Percentiles rank a stretch among this genome's conserved stretches.
Evolutionary conservation across 208 protist genomes (phyloP).

Genomic region (Trypanosoma melophagium): DNA sequence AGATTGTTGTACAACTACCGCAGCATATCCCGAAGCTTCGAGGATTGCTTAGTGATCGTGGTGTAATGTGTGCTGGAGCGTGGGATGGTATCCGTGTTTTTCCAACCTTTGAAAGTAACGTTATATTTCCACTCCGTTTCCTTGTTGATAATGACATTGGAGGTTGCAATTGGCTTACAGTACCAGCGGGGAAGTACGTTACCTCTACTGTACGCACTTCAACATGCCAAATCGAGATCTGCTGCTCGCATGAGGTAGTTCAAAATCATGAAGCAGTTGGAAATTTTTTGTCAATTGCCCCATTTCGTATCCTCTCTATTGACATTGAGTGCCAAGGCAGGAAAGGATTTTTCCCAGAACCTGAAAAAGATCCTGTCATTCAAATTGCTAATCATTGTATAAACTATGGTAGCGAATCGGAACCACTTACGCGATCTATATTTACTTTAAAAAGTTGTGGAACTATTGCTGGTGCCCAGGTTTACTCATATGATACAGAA

Average conservation of each 20-base stretch:
- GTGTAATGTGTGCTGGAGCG: constrained; percentile 60
- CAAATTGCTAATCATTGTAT: constrained; percentile 98
- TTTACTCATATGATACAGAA: constrained; percentile 94
- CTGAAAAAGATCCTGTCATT: constrained; percentile 99
- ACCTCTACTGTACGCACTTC: constrained; percentile 48
- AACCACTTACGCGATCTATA: constrained; percentile 68
- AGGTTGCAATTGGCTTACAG: constrained; percentile 94
- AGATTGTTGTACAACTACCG: constrained; percentile 87
- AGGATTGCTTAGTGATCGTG: constrained; percentile 69
- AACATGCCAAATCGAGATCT: constrained; percentile 91
- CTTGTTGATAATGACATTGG: constrained; percentile 97
- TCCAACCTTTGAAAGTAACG: constrained; percentile 98
- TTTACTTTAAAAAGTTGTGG: constrained; percentile 96
- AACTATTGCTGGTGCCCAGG: constrained; percentile 94
- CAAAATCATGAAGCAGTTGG: constrained; percentile 83
- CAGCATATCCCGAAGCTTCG: constrained; percentile 90
- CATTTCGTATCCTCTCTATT: constrained; percentile 98
- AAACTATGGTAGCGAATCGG: constrained; percentile 73
- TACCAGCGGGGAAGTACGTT: constrained; percentile 72
- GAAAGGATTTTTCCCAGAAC: constrained; percentile 98
- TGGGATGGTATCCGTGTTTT: constrained; percentile 87
- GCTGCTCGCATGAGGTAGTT: constrained; percentile 86
- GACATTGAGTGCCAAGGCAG: constrained; percentile 99
- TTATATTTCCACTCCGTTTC: constrained; percentile 98
- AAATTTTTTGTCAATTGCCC: constrained; percentile 96